phyloP scores from a whole-genome alignment of 2,329 filamentous ascomycete genomes.

The Verticillium dahliae region DNA sequence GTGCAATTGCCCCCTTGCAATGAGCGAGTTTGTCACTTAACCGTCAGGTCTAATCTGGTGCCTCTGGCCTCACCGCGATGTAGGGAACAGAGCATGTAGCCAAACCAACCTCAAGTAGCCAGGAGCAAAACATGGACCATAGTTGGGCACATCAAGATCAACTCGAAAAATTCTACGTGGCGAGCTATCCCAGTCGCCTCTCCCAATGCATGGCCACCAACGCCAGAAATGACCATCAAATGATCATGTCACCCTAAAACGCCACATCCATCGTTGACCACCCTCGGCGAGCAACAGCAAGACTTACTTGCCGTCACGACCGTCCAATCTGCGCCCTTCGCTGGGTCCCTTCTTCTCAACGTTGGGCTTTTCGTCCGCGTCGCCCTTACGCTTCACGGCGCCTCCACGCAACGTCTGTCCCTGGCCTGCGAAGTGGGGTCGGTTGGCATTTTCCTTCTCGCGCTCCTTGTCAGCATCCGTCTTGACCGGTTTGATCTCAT shows the following conservation, averaged over 20 bases:
- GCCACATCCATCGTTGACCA: not conserved
- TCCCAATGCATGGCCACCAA: not conserved
- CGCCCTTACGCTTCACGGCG: slow-evolving; percentile 64
- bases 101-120: not conserved
- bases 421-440: slow-evolving; percentile 74
- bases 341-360: slow-evolving; percentile 38
- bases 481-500: slow-evolving; percentile 83
- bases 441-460: slow-evolving; percentile 55
- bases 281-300: not conserved
- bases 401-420: slow-evolving; percentile 68
- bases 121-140: not conserved
- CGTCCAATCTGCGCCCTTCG: slow-evolving; percentile 38
- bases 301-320: slow-evolving; percentile 21
- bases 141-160: not conserved
- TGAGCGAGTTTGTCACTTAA: too few species aligned
- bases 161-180: not conserved
- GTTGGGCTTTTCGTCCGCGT: slow-evolving; percentile 39
- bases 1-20: too few species aligned
- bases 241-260: not conserved
- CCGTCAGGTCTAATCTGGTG: too few species aligned
- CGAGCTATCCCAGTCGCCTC: not conserved
- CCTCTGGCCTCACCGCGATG: too few species aligned
- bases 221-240: not conserved
- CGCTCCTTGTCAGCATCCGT: slow-evolving; percentile 66
- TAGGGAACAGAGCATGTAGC: too few species aligned